A percentile compares a stretch with the other conserved stretches of the same genome.
Evolutionary conservation across 768 basidiomycete genomes (phyloP).

Genomic region (Symmetrospora coprosmae): DNA sequence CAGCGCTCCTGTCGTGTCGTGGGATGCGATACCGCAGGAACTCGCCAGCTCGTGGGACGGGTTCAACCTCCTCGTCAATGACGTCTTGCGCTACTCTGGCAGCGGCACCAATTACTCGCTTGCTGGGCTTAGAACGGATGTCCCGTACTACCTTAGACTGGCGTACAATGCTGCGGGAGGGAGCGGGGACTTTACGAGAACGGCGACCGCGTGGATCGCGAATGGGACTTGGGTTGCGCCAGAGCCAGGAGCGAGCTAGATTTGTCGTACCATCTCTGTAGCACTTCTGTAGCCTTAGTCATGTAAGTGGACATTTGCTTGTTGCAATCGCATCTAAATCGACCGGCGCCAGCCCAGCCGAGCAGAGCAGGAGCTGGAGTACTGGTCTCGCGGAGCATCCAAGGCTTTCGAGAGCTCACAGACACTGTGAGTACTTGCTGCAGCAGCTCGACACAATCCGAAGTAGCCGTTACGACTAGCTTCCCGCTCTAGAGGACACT

Average conservation of each 20-base stretch:
- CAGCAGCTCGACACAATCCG: too few species aligned
- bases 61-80: conserved; percentile 60
- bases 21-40: conserved; percentile 43
- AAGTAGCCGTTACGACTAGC: too few species aligned
- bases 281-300: too few species aligned
- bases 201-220: conserved; percentile 53
- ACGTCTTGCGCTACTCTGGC: conserved; percentile 66
- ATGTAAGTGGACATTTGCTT: too few species aligned
- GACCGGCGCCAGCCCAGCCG: too few species aligned
- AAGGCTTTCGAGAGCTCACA: too few species aligned
- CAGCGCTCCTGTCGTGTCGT: conserved; percentile 40
- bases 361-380: too few species aligned
- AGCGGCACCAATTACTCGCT: conserved; percentile 56
- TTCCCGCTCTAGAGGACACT: too few species aligned
- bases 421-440: too few species aligned
- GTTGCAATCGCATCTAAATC: too few species aligned
- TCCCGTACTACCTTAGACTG: conserved; percentile 34
- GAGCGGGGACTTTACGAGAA: conserved; percentile 62
- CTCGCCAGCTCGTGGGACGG: conserved; percentile 52
- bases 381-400: too few species aligned
- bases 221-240: conserved; percentile 75
- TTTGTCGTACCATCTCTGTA: too few species aligned
- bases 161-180: conserved; percentile 34
- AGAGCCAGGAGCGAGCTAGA: conserved; percentile 49
- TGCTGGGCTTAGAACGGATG: conserved; percentile 47